Percentiles rank a stretch among this genome's conserved stretches.
These are phyloP conservation scores for Colletotrichum tropicicola DNA, from an alignment of 2,329 filamentous ascomycete species.

Conservation along the genomic window DNA sequence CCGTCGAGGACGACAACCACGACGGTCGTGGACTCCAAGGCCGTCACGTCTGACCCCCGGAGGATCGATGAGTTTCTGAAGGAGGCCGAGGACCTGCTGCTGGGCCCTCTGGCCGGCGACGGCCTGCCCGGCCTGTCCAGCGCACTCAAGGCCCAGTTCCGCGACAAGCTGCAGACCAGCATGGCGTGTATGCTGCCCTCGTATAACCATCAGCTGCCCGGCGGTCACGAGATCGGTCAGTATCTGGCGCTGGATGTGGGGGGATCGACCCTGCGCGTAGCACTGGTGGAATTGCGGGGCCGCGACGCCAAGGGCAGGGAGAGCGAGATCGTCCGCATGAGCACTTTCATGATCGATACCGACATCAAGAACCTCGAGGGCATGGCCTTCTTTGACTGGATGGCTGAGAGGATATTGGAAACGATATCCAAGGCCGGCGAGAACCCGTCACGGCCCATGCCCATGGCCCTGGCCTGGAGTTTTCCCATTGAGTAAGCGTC, in stretches of 20 bases:
- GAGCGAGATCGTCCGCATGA: constrained; percentile 63
- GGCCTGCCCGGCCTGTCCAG: constrained; percentile 56
- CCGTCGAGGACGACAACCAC: constrained; percentile 1
- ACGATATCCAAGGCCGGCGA: constrained; percentile 56
- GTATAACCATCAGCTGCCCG: constrained; percentile 71
- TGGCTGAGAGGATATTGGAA: constrained; percentile 67
- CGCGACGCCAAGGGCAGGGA: constrained; percentile 46
- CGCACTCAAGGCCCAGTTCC: constrained; percentile 63
- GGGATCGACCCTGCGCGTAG: constrained; percentile 73
- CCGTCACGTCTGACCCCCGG: constrained; percentile 33
- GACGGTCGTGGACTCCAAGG: constrained; percentile 10
- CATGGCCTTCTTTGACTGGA: constrained; percentile 73
- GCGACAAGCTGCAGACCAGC: constrained; percentile 59
- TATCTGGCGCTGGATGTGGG: constrained; percentile 75
- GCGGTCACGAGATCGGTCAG: constrained; percentile 65
- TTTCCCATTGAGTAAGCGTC: constrained; percentile 73
- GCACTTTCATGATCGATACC: constrained; percentile 64
- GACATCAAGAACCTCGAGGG: constrained; percentile 66
- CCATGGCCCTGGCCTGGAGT: constrained; percentile 73
- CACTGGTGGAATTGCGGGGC: constrained; percentile 67
- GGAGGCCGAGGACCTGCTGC: constrained; percentile 62
- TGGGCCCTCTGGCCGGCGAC: constrained; percentile 56
- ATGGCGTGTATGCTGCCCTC: constrained; percentile 71
- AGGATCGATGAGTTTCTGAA: constrained; percentile 62
- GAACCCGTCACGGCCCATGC: constrained; percentile 54